phyloP scores from a whole-genome alignment of 2,329 filamentous ascomycete species.

The Curvularia sp. region DNA sequence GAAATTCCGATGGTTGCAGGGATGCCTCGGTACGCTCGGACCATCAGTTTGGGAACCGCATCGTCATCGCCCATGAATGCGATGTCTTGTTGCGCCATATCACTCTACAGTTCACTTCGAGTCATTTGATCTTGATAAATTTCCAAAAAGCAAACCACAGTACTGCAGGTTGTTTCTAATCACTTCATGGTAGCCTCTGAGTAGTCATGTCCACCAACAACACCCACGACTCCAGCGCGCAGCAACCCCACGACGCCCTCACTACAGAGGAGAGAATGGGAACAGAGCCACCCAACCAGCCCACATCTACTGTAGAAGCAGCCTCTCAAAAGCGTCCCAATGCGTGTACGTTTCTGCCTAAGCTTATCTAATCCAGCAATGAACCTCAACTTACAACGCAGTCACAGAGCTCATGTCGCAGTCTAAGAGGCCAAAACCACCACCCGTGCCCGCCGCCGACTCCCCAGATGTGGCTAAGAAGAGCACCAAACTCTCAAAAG shows the following conservation, averaged over 20 bases:
- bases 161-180: not conserved
- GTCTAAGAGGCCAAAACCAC: constrained; percentile 50
- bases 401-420: constrained; percentile 57
- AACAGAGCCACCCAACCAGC: constrained; percentile 17
- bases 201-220: constrained; percentile 7
- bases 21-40: constrained; percentile 24
- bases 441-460: constrained; percentile 12
- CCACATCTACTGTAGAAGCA: constrained; percentile 5
- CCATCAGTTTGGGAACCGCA: constrained; percentile 13
- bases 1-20: constrained; percentile 25
- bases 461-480: constrained; percentile 16
- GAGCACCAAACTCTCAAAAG: constrained; percentile 25
- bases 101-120: not conserved
- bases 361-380: not conserved
- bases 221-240: not conserved
- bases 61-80: constrained; percentile 8
- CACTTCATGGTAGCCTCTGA: not conserved
- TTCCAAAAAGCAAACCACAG: not conserved
- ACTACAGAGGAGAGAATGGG: constrained; percentile 33
- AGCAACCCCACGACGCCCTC: constrained; percentile 28
- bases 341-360: constrained; percentile 43
- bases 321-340: constrained; percentile 43
- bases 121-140: too few relatives aligned
- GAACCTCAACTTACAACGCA: constrained; percentile 40
- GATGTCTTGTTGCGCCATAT: not conserved